Evolutionary conservation across 1,284 basidiomycete genomes (phyloP).

Genomic region (Ustilago curta): DNA sequence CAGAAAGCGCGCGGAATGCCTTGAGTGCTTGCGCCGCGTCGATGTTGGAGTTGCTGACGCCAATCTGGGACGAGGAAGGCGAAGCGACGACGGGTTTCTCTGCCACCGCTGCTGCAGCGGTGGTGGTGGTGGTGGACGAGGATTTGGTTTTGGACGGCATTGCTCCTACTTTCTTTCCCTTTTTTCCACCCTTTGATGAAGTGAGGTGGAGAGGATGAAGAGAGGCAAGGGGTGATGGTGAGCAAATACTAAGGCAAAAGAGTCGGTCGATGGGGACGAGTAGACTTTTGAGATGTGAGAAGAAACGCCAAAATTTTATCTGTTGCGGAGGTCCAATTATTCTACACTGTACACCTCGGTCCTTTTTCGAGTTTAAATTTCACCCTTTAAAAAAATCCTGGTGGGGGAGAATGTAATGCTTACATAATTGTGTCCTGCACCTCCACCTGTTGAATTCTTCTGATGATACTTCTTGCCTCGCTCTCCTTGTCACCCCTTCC

Average conservation of each 20-base stretch:
- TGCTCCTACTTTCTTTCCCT: background rate
- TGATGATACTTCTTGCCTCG: background rate
- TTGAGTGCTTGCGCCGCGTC: constrained; percentile 56
- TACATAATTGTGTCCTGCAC: constrained; percentile 27
- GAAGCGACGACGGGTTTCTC: constrained; percentile 34
- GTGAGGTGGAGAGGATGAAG: background rate
- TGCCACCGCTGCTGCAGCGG: background rate
- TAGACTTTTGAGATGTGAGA: background rate
- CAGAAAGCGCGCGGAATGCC: constrained; percentile 60
- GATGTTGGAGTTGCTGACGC: constrained; percentile 42
- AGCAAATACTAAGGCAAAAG: no score
- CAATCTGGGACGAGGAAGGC: constrained; percentile 23
- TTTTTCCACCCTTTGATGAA: background rate
- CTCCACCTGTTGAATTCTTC: constrained; percentile 15
- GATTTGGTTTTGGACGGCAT: constrained; percentile 31
- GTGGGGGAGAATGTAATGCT: constrained; percentile 4
- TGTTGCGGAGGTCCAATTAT: no score
- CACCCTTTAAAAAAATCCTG: constrained; percentile 26
- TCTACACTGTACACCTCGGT: no score
- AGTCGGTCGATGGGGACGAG: no score
- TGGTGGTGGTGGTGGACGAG: background rate
- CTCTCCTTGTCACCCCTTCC: no score
- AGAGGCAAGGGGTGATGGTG: background rate
- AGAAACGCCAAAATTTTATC: no score
- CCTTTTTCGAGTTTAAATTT: no score